These are phyloP conservation scores for Trichopus zeylanicus DNA, from an alignment of 116 monocot genomes.

Conservation along the genomic window DNA sequence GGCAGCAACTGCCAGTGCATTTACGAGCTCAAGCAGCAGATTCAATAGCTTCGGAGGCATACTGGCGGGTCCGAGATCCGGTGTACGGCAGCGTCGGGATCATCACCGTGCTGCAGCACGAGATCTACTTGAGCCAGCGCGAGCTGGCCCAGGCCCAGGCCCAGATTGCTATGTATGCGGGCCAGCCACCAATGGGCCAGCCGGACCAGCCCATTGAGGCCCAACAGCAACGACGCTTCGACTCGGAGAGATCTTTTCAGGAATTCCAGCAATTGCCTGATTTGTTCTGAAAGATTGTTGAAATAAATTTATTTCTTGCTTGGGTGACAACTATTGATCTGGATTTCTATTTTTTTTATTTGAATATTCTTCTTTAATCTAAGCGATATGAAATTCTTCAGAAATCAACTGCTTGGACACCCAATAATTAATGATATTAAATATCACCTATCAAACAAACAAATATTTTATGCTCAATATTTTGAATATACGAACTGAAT, in stretches of 20 bases:
- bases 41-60: slow-evolving; percentile 41
- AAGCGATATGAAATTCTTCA: no score
- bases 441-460: no score
- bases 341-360: neutral
- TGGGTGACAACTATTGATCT: neutral
- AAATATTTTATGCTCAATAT: no score
- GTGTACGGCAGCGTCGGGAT: slow-evolving; percentile 49
- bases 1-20: slow-evolving; percentile 9
- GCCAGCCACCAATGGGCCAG: neutral
- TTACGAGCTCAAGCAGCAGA: slow-evolving; percentile 36
- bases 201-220: neutral
- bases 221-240: neutral
- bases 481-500: no score
- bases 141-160: slow-evolving; percentile 44
- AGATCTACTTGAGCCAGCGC: slow-evolving; percentile 20
- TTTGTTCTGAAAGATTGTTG: neutral
- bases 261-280: neutral
- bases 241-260: neutral
- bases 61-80: slow-evolving; percentile 40
- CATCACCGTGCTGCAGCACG: slow-evolving; percentile 33
- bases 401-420: no score
- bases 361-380: no score
- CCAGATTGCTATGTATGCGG: slow-evolving; percentile 28
- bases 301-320: neutral
- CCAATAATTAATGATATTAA: no score